Percentiles rank a stretch among this genome's conserved stretches.
These are phyloP conservation scores for Amorphotheca resinae DNA, from an alignment of 495 filamentous ascomycete genomes.

Conservation along the genomic window DNA sequence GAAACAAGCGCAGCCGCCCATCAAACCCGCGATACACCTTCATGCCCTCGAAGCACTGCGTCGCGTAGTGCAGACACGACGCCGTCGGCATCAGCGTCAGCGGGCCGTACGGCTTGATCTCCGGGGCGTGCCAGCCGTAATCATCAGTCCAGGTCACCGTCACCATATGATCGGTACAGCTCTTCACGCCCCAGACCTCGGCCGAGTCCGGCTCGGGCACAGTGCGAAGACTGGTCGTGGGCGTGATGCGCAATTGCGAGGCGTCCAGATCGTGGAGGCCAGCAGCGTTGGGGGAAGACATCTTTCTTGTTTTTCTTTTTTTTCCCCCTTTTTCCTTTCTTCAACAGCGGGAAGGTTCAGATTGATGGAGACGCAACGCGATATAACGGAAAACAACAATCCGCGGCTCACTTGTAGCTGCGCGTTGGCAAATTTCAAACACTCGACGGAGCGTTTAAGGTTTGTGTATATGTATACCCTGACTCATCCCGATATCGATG, in stretches of 20 bases:
- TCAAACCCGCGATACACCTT: slow-evolving; percentile 82
- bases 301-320: slow-evolving; percentile 4
- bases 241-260: slow-evolving; percentile 55
- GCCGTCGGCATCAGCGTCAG: slow-evolving; percentile 72
- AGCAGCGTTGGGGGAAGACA: too few relatives aligned
- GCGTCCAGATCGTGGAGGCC: slow-evolving; percentile 41
- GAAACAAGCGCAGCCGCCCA: slow-evolving; percentile 73
- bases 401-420: too few relatives aligned
- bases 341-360: slow-evolving; percentile 10
- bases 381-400: too few relatives aligned
- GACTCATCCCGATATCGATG: too few relatives aligned
- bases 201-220: slow-evolving; percentile 42
- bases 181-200: slow-evolving; percentile 7
- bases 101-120: slow-evolving; percentile 67
- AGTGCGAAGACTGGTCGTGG: slow-evolving; percentile 47
- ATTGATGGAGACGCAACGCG: background rate
- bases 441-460: too few relatives aligned
- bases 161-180: slow-evolving; percentile 61
- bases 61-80: slow-evolving; percentile 77
- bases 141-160: slow-evolving; percentile 53
- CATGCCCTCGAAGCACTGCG: slow-evolving; percentile 83
- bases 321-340: slow-evolving; percentile 3
- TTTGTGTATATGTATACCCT: too few relatives aligned
- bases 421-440: too few relatives aligned
- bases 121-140: slow-evolving; percentile 64